Conservation (phyloP, 495 filamentous ascomycete species). For the Aspergillus cristatus region DNA sequence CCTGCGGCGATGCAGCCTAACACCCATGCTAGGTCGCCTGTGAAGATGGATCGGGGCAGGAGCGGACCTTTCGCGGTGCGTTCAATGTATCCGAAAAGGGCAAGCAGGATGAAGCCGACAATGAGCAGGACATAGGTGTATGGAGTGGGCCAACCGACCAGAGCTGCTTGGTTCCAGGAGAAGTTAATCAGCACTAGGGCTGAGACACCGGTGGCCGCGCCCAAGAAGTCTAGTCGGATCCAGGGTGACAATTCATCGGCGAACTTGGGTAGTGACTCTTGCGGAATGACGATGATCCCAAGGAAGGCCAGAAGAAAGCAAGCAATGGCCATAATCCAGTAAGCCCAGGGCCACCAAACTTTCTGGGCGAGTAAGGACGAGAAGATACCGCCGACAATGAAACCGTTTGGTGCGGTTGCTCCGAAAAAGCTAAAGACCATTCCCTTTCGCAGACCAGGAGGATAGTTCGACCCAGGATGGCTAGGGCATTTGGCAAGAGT, state of each 20-base stretch:
- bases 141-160: conserved; percentile 47
- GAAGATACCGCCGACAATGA: conserved; percentile 42
- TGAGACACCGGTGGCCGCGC: conserved; percentile 40
- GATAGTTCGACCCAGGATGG: conserved; percentile 34
- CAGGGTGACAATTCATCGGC: conserved; percentile 10
- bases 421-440: conserved; percentile 55
- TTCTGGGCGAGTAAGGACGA: conserved; percentile 39
- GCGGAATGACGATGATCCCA: conserved; percentile 41
- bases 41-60: conserved; percentile 43
- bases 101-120: conserved; percentile 41
- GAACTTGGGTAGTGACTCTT: conserved; percentile 14
- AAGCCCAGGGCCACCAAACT: conserved; percentile 56
- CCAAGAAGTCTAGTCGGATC: conserved; percentile 39
- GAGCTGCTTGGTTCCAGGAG: conserved; percentile 51
- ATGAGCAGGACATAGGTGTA: conserved; percentile 49
- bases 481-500: conserved; percentile 40
- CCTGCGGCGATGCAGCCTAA: conserved; percentile 45
- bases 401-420: conserved; percentile 47
- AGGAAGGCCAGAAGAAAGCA: conserved; percentile 32
- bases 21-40: conserved; percentile 41
- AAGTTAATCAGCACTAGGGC: conserved; percentile 53
- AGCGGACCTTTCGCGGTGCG: conserved; percentile 37
- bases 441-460: conserved; percentile 45
- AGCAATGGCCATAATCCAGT: conserved; percentile 45
- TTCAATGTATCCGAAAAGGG: conserved; percentile 44